These are phyloP conservation scores for Aspergillus sclerotioniger DNA, from an alignment of 495 filamentous ascomycete genomes.

Conservation along the genomic window DNA sequence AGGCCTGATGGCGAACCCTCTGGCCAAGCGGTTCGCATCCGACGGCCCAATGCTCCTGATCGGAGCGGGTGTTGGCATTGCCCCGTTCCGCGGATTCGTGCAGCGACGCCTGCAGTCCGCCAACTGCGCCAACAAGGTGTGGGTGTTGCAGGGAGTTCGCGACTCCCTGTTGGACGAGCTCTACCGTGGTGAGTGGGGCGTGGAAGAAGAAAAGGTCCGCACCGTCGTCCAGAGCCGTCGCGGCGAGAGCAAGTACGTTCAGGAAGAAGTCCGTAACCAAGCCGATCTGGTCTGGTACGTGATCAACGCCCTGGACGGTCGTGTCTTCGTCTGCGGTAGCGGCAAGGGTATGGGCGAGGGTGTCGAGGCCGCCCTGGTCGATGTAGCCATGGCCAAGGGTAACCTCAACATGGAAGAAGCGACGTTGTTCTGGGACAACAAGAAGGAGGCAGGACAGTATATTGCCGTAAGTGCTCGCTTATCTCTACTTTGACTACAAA, in stretches of 20 bases:
- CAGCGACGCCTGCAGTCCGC: slow-evolving; percentile 91
- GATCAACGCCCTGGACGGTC: slow-evolving; percentile 87
- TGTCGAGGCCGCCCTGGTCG: slow-evolving; percentile 77
- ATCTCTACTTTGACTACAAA: neutral
- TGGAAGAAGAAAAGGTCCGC: slow-evolving; percentile 88
- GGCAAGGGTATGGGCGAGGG: slow-evolving; percentile 97
- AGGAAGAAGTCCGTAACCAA: slow-evolving; percentile 81
- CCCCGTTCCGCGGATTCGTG: slow-evolving; percentile 95
- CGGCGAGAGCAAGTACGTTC: slow-evolving; percentile 77
- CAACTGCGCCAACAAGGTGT: slow-evolving; percentile 98
- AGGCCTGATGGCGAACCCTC: slow-evolving; percentile 95
- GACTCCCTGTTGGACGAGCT: slow-evolving; percentile 91
- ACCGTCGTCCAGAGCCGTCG: slow-evolving; percentile 84
- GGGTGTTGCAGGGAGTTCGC: slow-evolving; percentile 96
- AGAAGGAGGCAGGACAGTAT: slow-evolving; percentile 82
- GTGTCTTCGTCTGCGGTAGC: slow-evolving; percentile 93
- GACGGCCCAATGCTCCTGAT: slow-evolving; percentile 98
- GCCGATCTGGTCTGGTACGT: slow-evolving; percentile 96
- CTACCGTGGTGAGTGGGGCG: slow-evolving; percentile 94
- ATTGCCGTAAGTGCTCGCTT: slow-evolving; percentile 68
- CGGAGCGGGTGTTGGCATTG: slow-evolving; percentile 93
- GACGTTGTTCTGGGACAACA: slow-evolving; percentile 72
- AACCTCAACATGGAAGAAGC: slow-evolving; percentile 72
- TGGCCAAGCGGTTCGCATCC: slow-evolving; percentile 81
- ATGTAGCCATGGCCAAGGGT: slow-evolving; percentile 78